Evolutionary conservation across 2,329 filamentous ascomycete genomes (phyloP).

Genomic region (Phialemonium atrogriseum): DNA sequence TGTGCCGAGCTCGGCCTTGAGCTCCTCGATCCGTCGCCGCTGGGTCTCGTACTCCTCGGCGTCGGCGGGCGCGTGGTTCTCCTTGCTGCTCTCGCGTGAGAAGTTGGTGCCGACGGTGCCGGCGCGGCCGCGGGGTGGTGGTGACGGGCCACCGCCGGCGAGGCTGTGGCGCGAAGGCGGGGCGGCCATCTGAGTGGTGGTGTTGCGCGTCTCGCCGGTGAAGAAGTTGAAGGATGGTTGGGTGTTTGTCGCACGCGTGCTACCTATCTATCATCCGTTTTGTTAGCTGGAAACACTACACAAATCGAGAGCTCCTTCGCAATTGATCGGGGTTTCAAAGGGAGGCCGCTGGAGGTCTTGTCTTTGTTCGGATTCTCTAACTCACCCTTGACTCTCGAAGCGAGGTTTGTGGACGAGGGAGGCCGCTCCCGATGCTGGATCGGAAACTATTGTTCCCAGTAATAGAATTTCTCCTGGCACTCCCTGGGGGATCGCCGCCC

Average conservation of each 20-base stretch:
- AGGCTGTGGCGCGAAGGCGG: constrained; percentile 15
- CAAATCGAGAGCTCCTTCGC: no score
- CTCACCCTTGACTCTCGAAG: constrained; percentile 20
- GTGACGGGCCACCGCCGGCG: constrained; percentile 2
- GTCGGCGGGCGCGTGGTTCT: constrained; percentile 50
- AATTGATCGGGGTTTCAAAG: no score
- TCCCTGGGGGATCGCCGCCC: constrained; percentile 17
- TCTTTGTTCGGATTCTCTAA: background rate
- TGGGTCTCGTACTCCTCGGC: constrained; percentile 52
- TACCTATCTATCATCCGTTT: constrained; percentile 13
- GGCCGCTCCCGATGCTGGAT: constrained; percentile 13
- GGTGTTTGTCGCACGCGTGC: constrained; percentile 16
- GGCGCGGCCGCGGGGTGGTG: constrained; percentile 11
- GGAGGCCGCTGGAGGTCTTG: no score
- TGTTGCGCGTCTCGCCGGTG: constrained; percentile 21
- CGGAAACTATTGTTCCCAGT: constrained; percentile 16
- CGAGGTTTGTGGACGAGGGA: constrained; percentile 17
- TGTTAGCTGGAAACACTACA: background rate
- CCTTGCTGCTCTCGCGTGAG: constrained; percentile 52
- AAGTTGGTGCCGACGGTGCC: constrained; percentile 29
- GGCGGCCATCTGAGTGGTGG: constrained; percentile 11
- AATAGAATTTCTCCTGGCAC: constrained; percentile 13
- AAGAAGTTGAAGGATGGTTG: constrained; percentile 31
- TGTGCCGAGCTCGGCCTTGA: constrained; percentile 84
- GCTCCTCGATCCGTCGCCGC: constrained; percentile 57